These are phyloP conservation scores for Colletotrichum magnum DNA, from an alignment of 2,329 filamentous ascomycete genomes.

Conservation along the genomic window DNA sequence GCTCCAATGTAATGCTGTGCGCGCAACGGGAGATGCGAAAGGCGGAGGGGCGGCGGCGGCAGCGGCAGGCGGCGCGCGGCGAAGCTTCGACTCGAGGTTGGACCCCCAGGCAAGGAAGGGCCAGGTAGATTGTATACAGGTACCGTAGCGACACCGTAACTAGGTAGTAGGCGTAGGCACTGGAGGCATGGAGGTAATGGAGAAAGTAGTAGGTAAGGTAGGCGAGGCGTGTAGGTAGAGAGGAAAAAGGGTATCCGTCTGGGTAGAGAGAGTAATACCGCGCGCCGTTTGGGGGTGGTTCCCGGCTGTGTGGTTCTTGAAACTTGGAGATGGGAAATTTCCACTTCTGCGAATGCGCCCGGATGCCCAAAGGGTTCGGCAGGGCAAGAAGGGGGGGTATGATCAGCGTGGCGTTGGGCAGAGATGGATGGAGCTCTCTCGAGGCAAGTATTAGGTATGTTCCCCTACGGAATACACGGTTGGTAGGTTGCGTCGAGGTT, in stretches of 20 bases:
- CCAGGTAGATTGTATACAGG: too few species aligned
- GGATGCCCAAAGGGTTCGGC: constrained; percentile 41
- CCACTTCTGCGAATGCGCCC: constrained; percentile 32
- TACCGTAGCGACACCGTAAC: too few species aligned
- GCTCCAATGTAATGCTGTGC: too few species aligned
- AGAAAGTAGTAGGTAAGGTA: too few species aligned
- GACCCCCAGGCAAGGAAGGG: too few species aligned
- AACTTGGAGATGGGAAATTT: constrained; percentile 9
- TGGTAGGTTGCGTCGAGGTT: not conserved
- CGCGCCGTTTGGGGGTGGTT: constrained; percentile 31
- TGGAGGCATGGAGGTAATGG: too few species aligned
- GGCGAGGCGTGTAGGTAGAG: too few species aligned
- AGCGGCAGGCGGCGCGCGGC: constrained; percentile 22
- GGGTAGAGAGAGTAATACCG: too few species aligned
- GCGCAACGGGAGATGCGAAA: not conserved
- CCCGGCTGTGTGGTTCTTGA: constrained; percentile 41
- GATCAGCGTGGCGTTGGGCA: constrained; percentile 56
- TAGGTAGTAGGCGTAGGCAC: too few species aligned
- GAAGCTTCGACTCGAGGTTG: constrained; percentile 4
- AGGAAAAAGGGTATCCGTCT: too few species aligned
- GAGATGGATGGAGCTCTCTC: constrained; percentile 47
- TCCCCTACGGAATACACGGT: too few species aligned
- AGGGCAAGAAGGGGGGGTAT: constrained; percentile 41
- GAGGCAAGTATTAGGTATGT: not conserved
- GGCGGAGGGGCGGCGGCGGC: constrained; percentile 9